A percentile compares a stretch with the other conserved stretches of the same genome.
These are phyloP conservation scores for Dictyostelium citrinum DNA, from an alignment of 78 protist genomes.

Conservation along the genomic window DNA sequence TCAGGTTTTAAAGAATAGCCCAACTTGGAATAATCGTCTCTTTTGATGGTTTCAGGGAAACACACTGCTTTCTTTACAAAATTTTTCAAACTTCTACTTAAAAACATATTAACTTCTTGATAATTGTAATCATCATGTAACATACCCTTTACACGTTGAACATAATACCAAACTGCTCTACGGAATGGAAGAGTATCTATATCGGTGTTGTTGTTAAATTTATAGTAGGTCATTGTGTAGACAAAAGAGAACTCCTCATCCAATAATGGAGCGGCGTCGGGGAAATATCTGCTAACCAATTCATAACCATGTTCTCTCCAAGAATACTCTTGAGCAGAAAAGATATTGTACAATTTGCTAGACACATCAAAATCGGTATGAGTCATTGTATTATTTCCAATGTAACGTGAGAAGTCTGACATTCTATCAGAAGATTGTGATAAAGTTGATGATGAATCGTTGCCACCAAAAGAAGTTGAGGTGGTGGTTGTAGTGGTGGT, in stretches of 20 bases:
- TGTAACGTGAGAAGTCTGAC: constrained; percentile 33
- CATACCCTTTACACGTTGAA: constrained; percentile 85
- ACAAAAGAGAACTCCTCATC: constrained; percentile 82
- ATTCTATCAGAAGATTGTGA: background rate
- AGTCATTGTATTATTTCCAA: constrained; percentile 16
- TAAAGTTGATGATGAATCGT: background rate
- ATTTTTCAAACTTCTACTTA: constrained; percentile 68
- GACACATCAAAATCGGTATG: constrained; percentile 76
- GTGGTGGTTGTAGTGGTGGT: constrained; percentile 10
- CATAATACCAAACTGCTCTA: constrained; percentile 88
- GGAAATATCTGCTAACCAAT: constrained; percentile 72
- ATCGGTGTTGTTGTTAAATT: constrained; percentile 57
- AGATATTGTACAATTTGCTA: constrained; percentile 24
- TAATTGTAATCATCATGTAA: constrained; percentile 88
- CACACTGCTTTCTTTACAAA: constrained; percentile 86
- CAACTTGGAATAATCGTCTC: constrained; percentile 68
- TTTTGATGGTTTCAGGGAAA: constrained; percentile 72
- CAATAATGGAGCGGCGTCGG: constrained; percentile 78
- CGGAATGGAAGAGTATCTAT: constrained; percentile 85
- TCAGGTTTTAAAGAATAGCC: constrained; percentile 76
- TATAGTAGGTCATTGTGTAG: constrained; percentile 80
- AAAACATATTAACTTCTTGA: constrained; percentile 79
- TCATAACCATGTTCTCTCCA: constrained; percentile 88
- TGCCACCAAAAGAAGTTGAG: background rate
- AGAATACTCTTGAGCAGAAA: constrained; percentile 76